Evolutionary conservation across 208 protist species (phyloP).

Genomic region (Trypanosoma avium): DNA sequence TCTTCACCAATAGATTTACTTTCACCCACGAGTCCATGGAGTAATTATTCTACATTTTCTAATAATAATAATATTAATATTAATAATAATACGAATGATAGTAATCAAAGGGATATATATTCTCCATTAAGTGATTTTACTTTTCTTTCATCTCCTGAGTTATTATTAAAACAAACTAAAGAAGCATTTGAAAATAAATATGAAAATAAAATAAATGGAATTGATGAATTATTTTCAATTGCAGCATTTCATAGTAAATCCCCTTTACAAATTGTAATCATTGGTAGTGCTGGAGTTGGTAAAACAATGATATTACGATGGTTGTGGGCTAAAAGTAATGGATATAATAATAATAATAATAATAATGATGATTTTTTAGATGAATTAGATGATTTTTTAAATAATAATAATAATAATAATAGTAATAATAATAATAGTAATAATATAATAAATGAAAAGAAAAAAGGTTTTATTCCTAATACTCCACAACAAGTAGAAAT

Average conservation of each 20-base stretch:
- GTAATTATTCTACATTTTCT: too few relatives aligned
- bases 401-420: not conserved
- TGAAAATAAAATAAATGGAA: not conserved
- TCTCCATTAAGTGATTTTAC: not conserved
- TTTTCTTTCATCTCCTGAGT: not conserved
- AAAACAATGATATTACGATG: slow-evolving; percentile 21
- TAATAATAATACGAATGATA: too few relatives aligned
- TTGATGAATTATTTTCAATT: not conserved
- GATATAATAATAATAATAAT: not conserved
- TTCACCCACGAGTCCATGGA: not conserved
- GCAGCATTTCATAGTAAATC: not conserved
- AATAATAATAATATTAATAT: too few relatives aligned
- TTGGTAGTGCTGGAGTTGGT: slow-evolving; percentile 14
- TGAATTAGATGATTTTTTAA: too few relatives aligned
- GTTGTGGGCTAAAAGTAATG: slow-evolving; percentile 17
- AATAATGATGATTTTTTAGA: too few relatives aligned
- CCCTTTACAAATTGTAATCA: slow-evolving; percentile 13
- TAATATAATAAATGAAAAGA: not conserved
- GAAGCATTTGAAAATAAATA: too few relatives aligned
- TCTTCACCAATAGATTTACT: not conserved
- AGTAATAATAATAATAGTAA: not conserved
- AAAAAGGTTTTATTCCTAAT: not conserved
- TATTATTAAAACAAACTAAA: too few relatives aligned
- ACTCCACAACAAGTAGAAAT: not conserved
- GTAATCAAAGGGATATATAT: not conserved